Evolutionary conservation across 2,329 filamentous ascomycete genomes (phyloP).

Genomic region (Talaromyces sp.): DNA sequence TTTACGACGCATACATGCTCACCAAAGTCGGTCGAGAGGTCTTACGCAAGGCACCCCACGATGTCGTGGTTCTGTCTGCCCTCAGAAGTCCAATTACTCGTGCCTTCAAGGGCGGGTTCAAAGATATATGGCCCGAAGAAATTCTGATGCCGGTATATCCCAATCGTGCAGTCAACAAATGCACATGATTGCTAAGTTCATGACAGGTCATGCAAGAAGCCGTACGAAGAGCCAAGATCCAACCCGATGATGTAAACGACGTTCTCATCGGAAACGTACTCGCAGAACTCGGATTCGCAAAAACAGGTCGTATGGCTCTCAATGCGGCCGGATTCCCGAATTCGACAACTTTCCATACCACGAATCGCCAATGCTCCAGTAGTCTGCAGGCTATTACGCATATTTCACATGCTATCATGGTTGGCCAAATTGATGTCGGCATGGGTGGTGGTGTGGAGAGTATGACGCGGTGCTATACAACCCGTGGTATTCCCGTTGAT

Average conservation of each 20-base stretch:
- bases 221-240: slow-evolving; percentile 48
- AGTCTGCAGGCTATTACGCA: slow-evolving; percentile 90
- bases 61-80: slow-evolving; percentile 89
- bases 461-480: slow-evolving; percentile 57
- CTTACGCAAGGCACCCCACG: slow-evolving; percentile 71
- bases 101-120: slow-evolving; percentile 83
- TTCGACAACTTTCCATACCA: slow-evolving; percentile 70
- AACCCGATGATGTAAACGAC: slow-evolving; percentile 75
- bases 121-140: slow-evolving; percentile 54
- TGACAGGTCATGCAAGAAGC: slow-evolving; percentile 27
- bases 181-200: background rate
- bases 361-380: slow-evolving; percentile 94
- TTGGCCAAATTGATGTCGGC: slow-evolving; percentile 76
- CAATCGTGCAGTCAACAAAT: background rate
- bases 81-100: slow-evolving; percentile 82
- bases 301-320: slow-evolving; percentile 80
- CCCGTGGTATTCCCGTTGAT: slow-evolving; percentile 26
- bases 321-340: slow-evolving; percentile 89
- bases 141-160: slow-evolving; percentile 20
- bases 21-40: slow-evolving; percentile 16
- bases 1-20: slow-evolving; percentile 11
- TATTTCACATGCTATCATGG: slow-evolving; percentile 76
- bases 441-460: slow-evolving; percentile 83
- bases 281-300: slow-evolving; percentile 69
- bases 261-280: slow-evolving; percentile 71